phyloP scores from a whole-genome alignment of 176 grass and related monocot genomes.

The Zizania latifolia region DNA sequence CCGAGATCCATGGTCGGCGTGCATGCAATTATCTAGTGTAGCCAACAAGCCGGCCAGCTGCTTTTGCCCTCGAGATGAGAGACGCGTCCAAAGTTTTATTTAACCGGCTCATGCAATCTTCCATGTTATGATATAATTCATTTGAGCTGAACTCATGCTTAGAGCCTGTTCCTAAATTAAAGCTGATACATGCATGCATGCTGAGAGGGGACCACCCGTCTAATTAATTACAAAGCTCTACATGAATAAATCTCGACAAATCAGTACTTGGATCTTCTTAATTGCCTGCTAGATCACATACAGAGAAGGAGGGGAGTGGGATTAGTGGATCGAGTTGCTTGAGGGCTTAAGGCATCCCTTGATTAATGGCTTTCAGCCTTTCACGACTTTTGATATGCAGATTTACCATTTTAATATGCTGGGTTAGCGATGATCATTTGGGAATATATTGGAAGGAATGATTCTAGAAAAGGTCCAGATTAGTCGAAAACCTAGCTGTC shows the following conservation, averaged over 20 bases:
- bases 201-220: neutral
- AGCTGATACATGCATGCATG: slow-evolving; percentile 4
- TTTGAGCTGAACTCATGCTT: slow-evolving; percentile 33
- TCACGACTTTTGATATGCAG: slow-evolving; percentile 30
- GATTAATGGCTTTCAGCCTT: slow-evolving; percentile 52
- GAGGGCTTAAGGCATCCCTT: slow-evolving; percentile 25
- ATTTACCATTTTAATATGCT: slow-evolving; percentile 21
- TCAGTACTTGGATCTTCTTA: neutral
- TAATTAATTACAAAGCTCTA: neutral
- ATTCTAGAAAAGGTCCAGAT: slow-evolving; percentile 20
- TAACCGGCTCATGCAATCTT: slow-evolving; percentile 8
- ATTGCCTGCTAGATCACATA: neutral
- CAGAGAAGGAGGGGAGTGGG: neutral
- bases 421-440: slow-evolving; percentile 35
- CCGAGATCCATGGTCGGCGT: neutral
- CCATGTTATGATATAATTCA: slow-evolving; percentile 34
- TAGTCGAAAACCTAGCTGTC: slow-evolving; percentile 16
- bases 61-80: slow-evolving; percentile 13
- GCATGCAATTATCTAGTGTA: slow-evolving; percentile 18
- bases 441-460: slow-evolving; percentile 32
- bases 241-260: slow-evolving; percentile 15
- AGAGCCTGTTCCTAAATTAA: neutral
- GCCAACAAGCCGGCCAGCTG: neutral
- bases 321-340: neutral
- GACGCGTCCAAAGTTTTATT: slow-evolving; percentile 5